phyloP scores from a whole-genome alignment of 495 filamentous ascomycete species.

The Aspergillus diversus region DNA sequence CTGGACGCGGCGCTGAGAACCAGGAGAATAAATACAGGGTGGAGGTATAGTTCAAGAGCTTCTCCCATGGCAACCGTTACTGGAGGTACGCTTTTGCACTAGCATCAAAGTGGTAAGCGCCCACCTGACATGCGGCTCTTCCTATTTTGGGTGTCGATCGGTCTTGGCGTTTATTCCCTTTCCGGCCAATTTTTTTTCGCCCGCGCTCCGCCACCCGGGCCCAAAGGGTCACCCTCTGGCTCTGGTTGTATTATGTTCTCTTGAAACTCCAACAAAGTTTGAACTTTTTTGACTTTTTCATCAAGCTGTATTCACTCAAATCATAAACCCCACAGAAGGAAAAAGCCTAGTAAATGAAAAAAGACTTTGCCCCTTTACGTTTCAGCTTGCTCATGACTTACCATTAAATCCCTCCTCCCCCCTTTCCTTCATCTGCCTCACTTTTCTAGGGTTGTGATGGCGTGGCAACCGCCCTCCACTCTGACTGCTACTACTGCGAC shows the following conservation, averaged over 20 bases:
- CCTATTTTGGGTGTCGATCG: slow-evolving; percentile 26
- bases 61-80: slow-evolving; percentile 48
- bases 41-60: slow-evolving; percentile 28
- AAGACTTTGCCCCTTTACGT: too few species aligned
- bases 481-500: slow-evolving; percentile 26
- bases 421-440: slow-evolving; percentile 8
- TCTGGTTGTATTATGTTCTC: too few species aligned
- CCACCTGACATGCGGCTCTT: slow-evolving; percentile 40
- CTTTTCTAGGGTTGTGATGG: slow-evolving; percentile 25
- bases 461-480: slow-evolving; percentile 35
- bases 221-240: too few species aligned
- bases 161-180: slow-evolving; percentile 26
- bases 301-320: neutral
- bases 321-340: neutral
- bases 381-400: neutral
- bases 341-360: neutral
- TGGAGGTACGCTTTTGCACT: slow-evolving; percentile 39
- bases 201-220: neutral
- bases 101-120: slow-evolving; percentile 26
- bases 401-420: neutral
- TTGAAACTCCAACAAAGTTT: too few species aligned
- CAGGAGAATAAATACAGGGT: slow-evolving; percentile 46
- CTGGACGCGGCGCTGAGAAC: slow-evolving; percentile 17
- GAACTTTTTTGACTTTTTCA: neutral
- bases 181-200: slow-evolving; percentile 9